Base-by-base conservation (phyloP, 192 early-diverging fungal species). In the Backusella luteola region DNA sequence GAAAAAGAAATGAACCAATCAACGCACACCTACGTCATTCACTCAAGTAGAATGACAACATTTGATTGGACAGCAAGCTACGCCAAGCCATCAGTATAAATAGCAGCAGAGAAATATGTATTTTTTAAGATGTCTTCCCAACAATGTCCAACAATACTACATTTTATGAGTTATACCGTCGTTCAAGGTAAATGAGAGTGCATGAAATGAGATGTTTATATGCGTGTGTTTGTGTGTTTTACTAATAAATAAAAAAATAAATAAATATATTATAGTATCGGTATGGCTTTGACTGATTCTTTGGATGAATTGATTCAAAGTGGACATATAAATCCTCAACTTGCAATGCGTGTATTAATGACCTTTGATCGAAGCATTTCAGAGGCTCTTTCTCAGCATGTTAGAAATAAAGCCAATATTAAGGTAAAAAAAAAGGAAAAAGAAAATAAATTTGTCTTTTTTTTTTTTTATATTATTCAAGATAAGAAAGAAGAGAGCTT, bases 301-400 rank as follows among this genome's bases (percentile, higher is more conserved):
- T 87, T 99, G 21, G 98, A 99, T 81, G 98, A 98, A 71, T 89
- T 98, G 79, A 96, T 98, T 77, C 88, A 91, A 71, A 90, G 91
- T 15, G 92, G 91, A 3, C 92, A 94, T 74, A 93, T 99, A 66
- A 95, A 95, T 72, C 96, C 97, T 39, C 94, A 97, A 81, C 80
- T 96, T 66, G 95, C 98, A 2, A 98, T 97, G 90, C 91, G 93
- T 44, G 93, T 98, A 29, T 85, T 99, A 21, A 81, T 83, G 39
- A 76, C 96, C 87, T 97, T 96, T 84, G 94, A 97, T 78, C 84
- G 84, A 71, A 95, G 91, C 73, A 95, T 99, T 71, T 90, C 93
- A 6, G 96, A 98, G 56, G 93, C 96, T 19, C 87, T 99, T 39
- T 88, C 93, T 39, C 85, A 76, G 42, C 88, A 90, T 76, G 97